Base-by-base conservation (phyloP, 768 basidiomycete genomes). In the Termitomyces sp. region DNA sequence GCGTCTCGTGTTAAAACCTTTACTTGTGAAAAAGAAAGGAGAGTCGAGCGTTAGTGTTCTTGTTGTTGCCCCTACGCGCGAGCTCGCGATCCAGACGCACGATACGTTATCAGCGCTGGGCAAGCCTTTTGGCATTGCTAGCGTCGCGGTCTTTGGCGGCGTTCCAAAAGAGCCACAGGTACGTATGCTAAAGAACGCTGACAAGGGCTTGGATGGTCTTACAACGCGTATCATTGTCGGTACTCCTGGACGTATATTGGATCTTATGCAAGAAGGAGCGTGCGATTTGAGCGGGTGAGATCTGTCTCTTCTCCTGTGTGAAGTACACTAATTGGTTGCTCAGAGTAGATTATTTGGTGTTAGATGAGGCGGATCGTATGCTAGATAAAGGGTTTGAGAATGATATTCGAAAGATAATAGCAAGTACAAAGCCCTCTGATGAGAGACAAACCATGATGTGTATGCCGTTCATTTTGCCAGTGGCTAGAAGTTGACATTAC, bases 291-390 rank as follows among this genome's bases (percentile, higher is more conserved):
- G 87, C 65, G 72, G 79, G 87, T 90, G 62, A 62, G 87, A 77
- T 52, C 52, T 10, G 8, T 35, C 33, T 41, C 24, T 22, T 53
- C 61, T 41, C 16, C 11, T 30, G 46, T 61, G 13, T 18, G 8
- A 8, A 38, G 14, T 18, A 51, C 47, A 33, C 45, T 55, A 43
- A 65, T 60, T 18, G 52, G 16, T 35, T 38, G 18, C 50, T 5
- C 60, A 93, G 90, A 30, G 94, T 98, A 14, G 78, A 84, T 44
- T 99, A 95, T 73, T 77, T 98, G 22, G 96, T 98, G 10, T 76
- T 99, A 60, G 97, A 99, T 68, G 97, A 99, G 75, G 97, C 97
- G 6, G 96, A 98, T 74, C 82, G 96, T 52, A 98, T 98, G 96
- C 78, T 99, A 51, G 97, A 98, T 70, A 94, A 90, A 71, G 97